Base-by-base conservation (phyloP, 805 yeast genomes). In the Candida ovalis region DNA sequence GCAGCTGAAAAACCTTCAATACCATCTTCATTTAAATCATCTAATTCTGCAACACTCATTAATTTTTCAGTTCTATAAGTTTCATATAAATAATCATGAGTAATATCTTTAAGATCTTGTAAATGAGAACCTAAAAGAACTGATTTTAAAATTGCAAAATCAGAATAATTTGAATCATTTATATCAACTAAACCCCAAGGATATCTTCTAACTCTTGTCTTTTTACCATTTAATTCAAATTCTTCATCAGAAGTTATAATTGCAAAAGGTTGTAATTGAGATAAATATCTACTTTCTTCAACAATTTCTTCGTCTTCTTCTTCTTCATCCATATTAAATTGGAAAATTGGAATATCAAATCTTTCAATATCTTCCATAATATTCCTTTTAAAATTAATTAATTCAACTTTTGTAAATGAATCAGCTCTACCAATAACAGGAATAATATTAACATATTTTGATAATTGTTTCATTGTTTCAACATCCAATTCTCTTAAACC, bases 401-500 rank as follows among this genome's bases (percentile, higher is more conserved):
- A 71, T 64, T 86, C 95, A 2, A 66, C 57, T 45, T 69, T 70
- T 1, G 90, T 84, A 61, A 86, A 84, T 0, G 87, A 73, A 64
- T 86, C 95, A 1, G 92, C 84, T 54, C 82, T 78, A 13, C 84
- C 76, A 49, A 86, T 76, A 32, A 86, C 73, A 1, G 95, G 95
- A 27, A 86, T 70, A 35, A 86, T 81, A 60, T 86, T 86, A 45
- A 85, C 88, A 62, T 76, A 86, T 59, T 82, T 84, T 13, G 90
- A 78, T 47, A 86, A 68, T 49, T 74, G 73, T 60, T 84, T 84
- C 88, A 86, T 86, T 51, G 84, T 73, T 56, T 74, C 80, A 33
- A 86, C 79, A 61, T 86, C 95, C 49, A 86, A 61, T 62, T 86
- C 92, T 51, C 86, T 72, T 53, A 86, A 72, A 1, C 92, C 91